Evolutionary conservation across 495 filamentous ascomycete species (phyloP).

Genomic region (Neurospora terricola): DNA sequence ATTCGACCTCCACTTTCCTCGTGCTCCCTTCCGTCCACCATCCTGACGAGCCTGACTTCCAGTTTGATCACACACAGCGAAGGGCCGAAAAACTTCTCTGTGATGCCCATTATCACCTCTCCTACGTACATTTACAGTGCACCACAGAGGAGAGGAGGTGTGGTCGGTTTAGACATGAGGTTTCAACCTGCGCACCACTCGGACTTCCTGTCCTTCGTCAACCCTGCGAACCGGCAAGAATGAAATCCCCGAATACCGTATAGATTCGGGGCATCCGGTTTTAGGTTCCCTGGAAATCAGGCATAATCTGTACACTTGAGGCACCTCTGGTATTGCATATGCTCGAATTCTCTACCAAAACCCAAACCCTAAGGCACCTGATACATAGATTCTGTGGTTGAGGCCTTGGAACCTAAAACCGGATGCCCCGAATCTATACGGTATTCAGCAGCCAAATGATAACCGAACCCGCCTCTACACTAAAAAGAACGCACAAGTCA

Average conservation of each 20-base stretch:
- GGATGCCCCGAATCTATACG: too few relatives aligned
- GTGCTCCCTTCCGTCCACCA: not conserved
- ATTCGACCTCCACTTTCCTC: not conserved
- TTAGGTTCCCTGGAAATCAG: too few relatives aligned
- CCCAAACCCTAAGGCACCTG: too few relatives aligned
- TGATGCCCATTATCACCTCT: not conserved
- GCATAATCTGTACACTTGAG: too few relatives aligned
- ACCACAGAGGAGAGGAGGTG: not conserved
- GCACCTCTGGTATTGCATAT: too few relatives aligned
- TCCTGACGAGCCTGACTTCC: not conserved
- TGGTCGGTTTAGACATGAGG: not conserved
- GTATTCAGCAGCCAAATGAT: not conserved
- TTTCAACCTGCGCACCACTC: not conserved
- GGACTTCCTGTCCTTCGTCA: too few relatives aligned
- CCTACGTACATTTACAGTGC: not conserved
- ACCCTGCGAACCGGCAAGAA: too few relatives aligned
- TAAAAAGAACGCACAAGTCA: not conserved
- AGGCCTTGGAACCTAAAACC: too few relatives aligned
- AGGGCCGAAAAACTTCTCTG: not conserved
- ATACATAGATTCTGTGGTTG: too few relatives aligned
- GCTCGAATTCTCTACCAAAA: too few relatives aligned
- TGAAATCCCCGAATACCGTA: not conserved
- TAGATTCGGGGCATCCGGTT: too few relatives aligned
- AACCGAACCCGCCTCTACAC: not conserved
- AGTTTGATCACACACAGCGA: not conserved